Evolutionary conservation across 2,329 filamentous ascomycete genomes (phyloP), one percentile per base, ranked within the genome.

Genomic region (Chrysosporium queenslandicum): DNA sequence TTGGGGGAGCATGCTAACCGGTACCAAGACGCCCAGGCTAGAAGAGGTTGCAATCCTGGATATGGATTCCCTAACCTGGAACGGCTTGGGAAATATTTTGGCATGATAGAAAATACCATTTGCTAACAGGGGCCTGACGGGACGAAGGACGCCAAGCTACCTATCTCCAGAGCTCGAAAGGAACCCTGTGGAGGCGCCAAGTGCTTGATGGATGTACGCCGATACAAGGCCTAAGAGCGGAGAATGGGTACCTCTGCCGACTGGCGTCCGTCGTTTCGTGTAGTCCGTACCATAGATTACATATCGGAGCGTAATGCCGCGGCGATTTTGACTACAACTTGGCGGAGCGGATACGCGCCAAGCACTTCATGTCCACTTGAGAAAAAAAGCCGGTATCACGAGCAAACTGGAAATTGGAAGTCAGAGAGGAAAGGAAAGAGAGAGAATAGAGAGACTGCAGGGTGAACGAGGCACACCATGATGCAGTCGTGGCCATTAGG

Each of bases 1-100:
- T 9, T 27, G 40, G 46, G 34, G 46, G 18, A 12, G 36, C 27
- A 32, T 34, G 11, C 25, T 34, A 20, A 50, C 47, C 21, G 46
- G 32, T 23, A 42, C 48, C 48, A 42, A 50, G 37, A 50, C 37
- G 47, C 48, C 48, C 23, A 50, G 48, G 14, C 37, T 6, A 12
- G 29, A 36, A 34, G 25, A 43, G 40, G 48, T 50, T 43, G 48
- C 39, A 50, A 21, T 41, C 18, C n/a, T 42, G 25, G 29, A 42
- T 25, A 37, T 50, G 37, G 18, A 25, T 11, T 41, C 8, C 20
- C 39, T 21, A 8, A 41, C 5, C 39, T 21, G 3, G 20, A 21
- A 41, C 9, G 2, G 39, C 11, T 21, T 20, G 16, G 36, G 20
- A 9, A 39, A 20, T 5, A 18, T 3, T 18, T 16, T 39, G 36